Evolutionary conservation across 306 rosid genomes (phyloP).

Genomic region (Gillenia trifoliata): DNA sequence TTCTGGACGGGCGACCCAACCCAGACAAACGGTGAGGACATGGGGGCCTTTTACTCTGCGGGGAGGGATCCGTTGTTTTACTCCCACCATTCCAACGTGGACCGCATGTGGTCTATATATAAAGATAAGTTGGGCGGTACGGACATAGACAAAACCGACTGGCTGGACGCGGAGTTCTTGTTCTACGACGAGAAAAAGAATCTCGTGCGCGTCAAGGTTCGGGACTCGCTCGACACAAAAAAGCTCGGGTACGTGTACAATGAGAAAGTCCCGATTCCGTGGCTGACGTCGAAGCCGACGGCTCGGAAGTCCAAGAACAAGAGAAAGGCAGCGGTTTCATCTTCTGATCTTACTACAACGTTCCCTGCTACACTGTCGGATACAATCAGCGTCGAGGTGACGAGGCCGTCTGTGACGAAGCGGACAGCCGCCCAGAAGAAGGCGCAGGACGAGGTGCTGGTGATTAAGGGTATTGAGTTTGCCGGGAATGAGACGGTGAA

Average conservation of each 20-base stretch:
- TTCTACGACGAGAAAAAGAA: slow-evolving; percentile 71
- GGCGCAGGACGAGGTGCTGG: slow-evolving; percentile 36
- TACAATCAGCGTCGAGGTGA: slow-evolving; percentile 32
- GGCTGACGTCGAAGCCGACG: slow-evolving; percentile 46
- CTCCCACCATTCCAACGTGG: slow-evolving; percentile 61
- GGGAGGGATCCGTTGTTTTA: slow-evolving; percentile 69
- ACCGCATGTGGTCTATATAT: slow-evolving; percentile 71
- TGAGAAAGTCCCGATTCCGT: slow-evolving; percentile 47
- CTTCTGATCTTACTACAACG: not conserved
- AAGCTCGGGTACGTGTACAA: slow-evolving; percentile 56
- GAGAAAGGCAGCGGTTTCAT: not conserved
- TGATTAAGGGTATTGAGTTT: slow-evolving; percentile 45
- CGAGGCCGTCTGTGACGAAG: slow-evolving; percentile 43
- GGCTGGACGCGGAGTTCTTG: slow-evolving; percentile 60
- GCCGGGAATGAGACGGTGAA: slow-evolving; percentile 29
- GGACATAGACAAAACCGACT: slow-evolving; percentile 38
- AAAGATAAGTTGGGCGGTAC: slow-evolving; percentile 42
- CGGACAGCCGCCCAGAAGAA: slow-evolving; percentile 31
- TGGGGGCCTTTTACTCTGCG: slow-evolving; percentile 70
- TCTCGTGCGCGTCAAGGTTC: slow-evolving; percentile 51
- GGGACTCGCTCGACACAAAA: slow-evolving; percentile 53
- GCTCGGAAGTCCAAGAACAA: slow-evolving; percentile 20
- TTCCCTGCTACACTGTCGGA: slow-evolving; percentile 43
- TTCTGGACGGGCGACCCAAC: slow-evolving; percentile 41
- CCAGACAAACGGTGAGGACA: slow-evolving; percentile 45